A percentile compares a stretch with the other conserved stretches of the same genome.
phyloP scores from a whole-genome alignment of 1,284 basidiomycete species.

The Ustanciosporium gigantosporum region DNA sequence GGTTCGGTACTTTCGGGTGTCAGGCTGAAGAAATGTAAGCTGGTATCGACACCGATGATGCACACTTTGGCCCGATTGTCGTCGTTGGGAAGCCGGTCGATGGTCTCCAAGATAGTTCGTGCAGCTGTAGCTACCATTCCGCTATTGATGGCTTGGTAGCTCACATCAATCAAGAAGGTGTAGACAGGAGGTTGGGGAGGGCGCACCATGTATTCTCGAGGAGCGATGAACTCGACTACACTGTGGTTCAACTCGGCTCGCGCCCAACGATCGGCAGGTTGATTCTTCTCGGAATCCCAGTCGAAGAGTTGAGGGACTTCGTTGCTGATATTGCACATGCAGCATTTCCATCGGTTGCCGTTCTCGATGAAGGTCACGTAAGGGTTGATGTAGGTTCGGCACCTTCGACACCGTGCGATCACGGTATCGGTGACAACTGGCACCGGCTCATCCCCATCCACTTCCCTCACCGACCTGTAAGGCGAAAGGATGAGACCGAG shows the following conservation, averaged over 20 bases:
- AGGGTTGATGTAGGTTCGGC: constrained; percentile 97
- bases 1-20: constrained; percentile 78
- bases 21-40: constrained; percentile 95
- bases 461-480: constrained; percentile 74
- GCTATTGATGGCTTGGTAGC: constrained; percentile 74
- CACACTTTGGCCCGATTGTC: constrained; percentile 89
- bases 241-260: constrained; percentile 90
- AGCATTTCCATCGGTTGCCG: constrained; percentile 98
- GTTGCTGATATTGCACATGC: constrained; percentile 98
- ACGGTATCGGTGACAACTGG: constrained; percentile 90
- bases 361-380: constrained; percentile 98
- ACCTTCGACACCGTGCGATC: constrained; percentile 94
- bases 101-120: constrained; percentile 87
- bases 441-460: constrained; percentile 70
- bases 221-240: constrained; percentile 94
- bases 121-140: constrained; percentile 98
- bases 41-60: constrained; percentile 88
- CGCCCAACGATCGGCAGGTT: constrained; percentile 92
- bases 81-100: constrained; percentile 93
- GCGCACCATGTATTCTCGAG: constrained; percentile 98
- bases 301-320: constrained; percentile 98
- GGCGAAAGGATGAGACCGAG: constrained; percentile 88
- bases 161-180: constrained; percentile 95
- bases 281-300: constrained; percentile 91
- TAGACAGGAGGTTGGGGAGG: constrained; percentile 97